Evolutionary conservation across 2,329 filamentous ascomycete genomes (phyloP).

Genomic region (Colletotrichum theobromicola): DNA sequence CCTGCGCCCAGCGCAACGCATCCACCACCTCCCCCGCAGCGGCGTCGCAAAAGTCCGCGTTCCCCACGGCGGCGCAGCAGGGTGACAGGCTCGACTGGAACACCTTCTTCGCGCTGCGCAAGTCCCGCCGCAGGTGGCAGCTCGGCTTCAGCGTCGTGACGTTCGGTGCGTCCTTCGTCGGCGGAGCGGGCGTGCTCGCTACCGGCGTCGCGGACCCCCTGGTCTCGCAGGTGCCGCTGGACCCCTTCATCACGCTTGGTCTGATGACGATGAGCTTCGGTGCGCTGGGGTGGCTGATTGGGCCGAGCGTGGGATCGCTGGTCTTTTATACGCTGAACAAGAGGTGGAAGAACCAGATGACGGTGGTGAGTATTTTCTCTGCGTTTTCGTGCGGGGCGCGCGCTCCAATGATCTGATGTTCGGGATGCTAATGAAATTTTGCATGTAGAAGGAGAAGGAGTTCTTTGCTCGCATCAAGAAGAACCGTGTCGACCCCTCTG

Average conservation of each 20-base stretch:
- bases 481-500: conserved; percentile 88
- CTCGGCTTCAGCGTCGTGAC: conserved; percentile 76
- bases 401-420: neutral
- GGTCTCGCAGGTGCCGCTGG: conserved; percentile 76
- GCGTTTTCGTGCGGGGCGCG: neutral
- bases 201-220: conserved; percentile 75
- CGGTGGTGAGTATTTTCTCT: conserved; percentile 55
- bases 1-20: conserved; percentile 20
- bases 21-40: conserved; percentile 4
- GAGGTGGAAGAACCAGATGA: conserved; percentile 74
- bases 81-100: conserved; percentile 76
- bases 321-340: conserved; percentile 81
- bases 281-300: conserved; percentile 86
- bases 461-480: conserved; percentile 93
- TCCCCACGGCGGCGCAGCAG: conserved; percentile 18
- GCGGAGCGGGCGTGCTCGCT: conserved; percentile 70
- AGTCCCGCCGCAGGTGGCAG: conserved; percentile 83
- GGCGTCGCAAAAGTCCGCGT: conserved; percentile 15
- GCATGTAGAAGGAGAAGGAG: conserved; percentile 80
- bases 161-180: conserved; percentile 65
- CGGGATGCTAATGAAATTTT: neutral
- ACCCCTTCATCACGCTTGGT: conserved; percentile 86
- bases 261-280: conserved; percentile 78
- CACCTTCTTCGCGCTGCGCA: conserved; percentile 88
- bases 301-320: conserved; percentile 80